Base-by-base conservation (phyloP, 768 basidiomycete genomes). In the Termitomyces sp. region DNA sequence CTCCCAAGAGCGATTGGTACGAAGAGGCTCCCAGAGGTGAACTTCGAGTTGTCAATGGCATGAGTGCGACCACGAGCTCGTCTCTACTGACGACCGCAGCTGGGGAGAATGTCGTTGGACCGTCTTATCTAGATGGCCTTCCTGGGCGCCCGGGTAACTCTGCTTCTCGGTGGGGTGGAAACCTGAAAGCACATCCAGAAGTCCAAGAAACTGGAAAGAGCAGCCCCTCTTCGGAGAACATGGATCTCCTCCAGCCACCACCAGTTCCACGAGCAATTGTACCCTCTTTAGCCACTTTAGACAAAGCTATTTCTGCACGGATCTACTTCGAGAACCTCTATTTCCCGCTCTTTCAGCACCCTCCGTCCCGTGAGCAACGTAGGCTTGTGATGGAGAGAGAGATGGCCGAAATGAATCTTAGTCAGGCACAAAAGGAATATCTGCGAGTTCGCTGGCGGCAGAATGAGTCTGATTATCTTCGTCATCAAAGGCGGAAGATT, bases 261-360 rank as follows among this genome's bases (percentile, higher is more conserved):
- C 74, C 73, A 45, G 80, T 80, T 58, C 77, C 74, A 63, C 81
- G 80, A 69, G 74, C 79, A 53, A 88, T 98, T 66, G 84, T 80
- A 14, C 95, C 96, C 38, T 95, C 95, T 53, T 79, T 99, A 56
- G 80, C 87, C 42, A 97, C 96, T 31, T 78, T 98, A 67, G 95
- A 99, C 72, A 95, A 90, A 70, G 92, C 95, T 50, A 92, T 94
- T 57, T 88, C 95, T 34, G 86, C 90, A 40, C 85, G 90, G 68
- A 92, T 98, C 74, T 97, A 86, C 80, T 97, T 98, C 73, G 92
- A 92, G 79, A 93, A 90, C 67, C 79, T 88, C 31, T 95, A 90
- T 72, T 95, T 90, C 73, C 87, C 84, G 31, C 80, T 95, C 54
- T 83, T 95, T 67, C 89, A 92, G 62, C 89, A 93, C 58, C 82